Evolutionary conservation across 2,329 filamentous ascomycete genomes (phyloP).

Genomic region (Phaeosphaeria sp.): DNA sequence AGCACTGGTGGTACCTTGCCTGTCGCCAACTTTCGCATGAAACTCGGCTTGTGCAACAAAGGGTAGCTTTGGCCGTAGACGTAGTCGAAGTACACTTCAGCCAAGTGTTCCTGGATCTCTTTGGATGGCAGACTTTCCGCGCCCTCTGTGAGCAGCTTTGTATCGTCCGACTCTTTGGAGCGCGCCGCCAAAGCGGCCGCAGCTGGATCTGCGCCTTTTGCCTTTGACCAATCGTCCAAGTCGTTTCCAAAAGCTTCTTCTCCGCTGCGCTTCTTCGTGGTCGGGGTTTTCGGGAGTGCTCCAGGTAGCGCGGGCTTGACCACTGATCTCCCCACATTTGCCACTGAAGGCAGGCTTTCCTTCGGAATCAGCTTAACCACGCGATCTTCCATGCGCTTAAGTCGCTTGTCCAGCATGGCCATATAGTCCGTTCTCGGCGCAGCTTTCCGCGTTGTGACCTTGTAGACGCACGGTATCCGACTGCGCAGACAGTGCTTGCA

Average conservation of each 20-base stretch:
- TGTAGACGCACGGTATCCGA: slow-evolving; percentile 95
- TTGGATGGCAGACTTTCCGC: slow-evolving; percentile 80
- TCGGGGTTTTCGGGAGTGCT: slow-evolving; percentile 62
- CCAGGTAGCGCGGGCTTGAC: slow-evolving; percentile 79
- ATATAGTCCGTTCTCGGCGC: slow-evolving; percentile 97
- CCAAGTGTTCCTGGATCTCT: slow-evolving; percentile 90
- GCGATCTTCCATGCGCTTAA: slow-evolving; percentile 97
- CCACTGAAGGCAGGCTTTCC: slow-evolving; percentile 73
- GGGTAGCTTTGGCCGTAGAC: slow-evolving; percentile 96
- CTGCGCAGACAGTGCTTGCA: slow-evolving; percentile 96
- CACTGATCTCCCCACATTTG: slow-evolving; percentile 76
- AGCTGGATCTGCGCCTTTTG: slow-evolving; percentile 58
- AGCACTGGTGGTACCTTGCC: slow-evolving; percentile 87
- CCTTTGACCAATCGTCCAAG: slow-evolving; percentile 79
- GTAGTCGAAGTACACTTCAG: slow-evolving; percentile 94
- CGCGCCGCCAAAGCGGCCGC: slow-evolving; percentile 58
- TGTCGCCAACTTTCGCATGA: slow-evolving; percentile 84
- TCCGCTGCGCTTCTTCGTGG: slow-evolving; percentile 77
- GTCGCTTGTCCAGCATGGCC: slow-evolving; percentile 95
- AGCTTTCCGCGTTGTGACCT: slow-evolving; percentile 92
- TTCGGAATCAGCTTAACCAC: slow-evolving; percentile 96
- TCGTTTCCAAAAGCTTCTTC: slow-evolving; percentile 88
- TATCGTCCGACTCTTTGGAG: slow-evolving; percentile 70
- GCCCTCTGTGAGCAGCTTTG: slow-evolving; percentile 80
- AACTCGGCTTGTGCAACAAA: slow-evolving; percentile 94